Conservation (phyloP, 768 basidiomycete species). For the Lepiota venenata region DNA sequence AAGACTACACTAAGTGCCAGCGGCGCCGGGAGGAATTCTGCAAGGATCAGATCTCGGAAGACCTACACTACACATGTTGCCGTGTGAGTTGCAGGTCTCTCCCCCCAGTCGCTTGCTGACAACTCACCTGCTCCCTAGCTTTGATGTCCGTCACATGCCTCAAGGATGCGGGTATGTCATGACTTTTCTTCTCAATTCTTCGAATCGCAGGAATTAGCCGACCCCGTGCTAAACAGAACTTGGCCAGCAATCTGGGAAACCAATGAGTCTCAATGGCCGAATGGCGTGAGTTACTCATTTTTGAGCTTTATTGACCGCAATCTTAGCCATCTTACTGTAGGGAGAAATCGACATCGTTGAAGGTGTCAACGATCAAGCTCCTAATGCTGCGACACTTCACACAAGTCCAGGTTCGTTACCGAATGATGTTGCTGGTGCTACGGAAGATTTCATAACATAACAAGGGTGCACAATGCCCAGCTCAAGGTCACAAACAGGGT, state of each 20-base stretch:
- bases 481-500: slow-evolving; percentile 42
- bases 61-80: slow-evolving; percentile 50
- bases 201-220: background rate
- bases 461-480: slow-evolving; percentile 27
- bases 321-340: slow-evolving; percentile 13
- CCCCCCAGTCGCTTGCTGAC: background rate
- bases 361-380: slow-evolving; percentile 35
- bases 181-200: background rate
- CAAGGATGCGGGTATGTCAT: slow-evolving; percentile 30
- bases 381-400: slow-evolving; percentile 35
- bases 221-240: slow-evolving; percentile 23
- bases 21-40: slow-evolving; percentile 52
- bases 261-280: slow-evolving; percentile 46
- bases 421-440: slow-evolving; percentile 30
- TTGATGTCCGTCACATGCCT: slow-evolving; percentile 35
- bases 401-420: slow-evolving; percentile 38
- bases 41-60: slow-evolving; percentile 49
- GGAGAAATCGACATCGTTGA: slow-evolving; percentile 41
- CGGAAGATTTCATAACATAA: background rate
- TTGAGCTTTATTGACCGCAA: background rate
- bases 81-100: slow-evolving; percentile 33
- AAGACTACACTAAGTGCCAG: slow-evolving; percentile 40
- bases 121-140: slow-evolving; percentile 19
- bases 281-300: slow-evolving; percentile 21
- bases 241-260: slow-evolving; percentile 60